Evolutionary conservation across 2,329 filamentous ascomycete species (phyloP).

Genomic region (Fragosphaeria purpurea): DNA sequence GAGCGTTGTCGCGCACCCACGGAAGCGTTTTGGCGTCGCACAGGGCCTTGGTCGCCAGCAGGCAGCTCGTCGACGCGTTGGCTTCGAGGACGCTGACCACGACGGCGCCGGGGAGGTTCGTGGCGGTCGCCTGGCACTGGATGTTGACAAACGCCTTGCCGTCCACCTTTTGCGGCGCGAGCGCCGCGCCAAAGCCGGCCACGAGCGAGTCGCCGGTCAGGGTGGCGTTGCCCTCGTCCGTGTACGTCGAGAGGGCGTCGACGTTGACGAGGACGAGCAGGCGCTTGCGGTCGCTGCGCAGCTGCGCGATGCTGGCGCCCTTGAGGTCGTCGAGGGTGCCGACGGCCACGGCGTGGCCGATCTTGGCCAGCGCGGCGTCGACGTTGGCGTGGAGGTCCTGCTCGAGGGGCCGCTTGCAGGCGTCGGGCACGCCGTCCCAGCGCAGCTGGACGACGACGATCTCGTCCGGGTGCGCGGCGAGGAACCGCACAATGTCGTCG

Average conservation of each 20-base stretch:
- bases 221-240: constrained; percentile 31
- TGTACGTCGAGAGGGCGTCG: constrained; percentile 30
- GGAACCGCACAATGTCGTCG: constrained; percentile 29
- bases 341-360: constrained; percentile 18
- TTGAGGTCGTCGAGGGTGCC: constrained; percentile 25
- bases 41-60: constrained; percentile 38
- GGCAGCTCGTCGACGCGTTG: constrained; percentile 32
- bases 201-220: constrained; percentile 28
- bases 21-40: constrained; percentile 39
- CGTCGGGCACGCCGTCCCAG: constrained; percentile 38
- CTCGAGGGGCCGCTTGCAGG: constrained; percentile 31
- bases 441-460: constrained; percentile 39
- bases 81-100: constrained; percentile 33
- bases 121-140: constrained; percentile 42
- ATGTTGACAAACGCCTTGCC: constrained; percentile 29
- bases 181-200: constrained; percentile 22
- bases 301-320: constrained; percentile 20
- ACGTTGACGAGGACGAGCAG: constrained; percentile 27
- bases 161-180: constrained; percentile 22
- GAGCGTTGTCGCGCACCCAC: constrained; percentile 31
- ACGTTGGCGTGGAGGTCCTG: constrained; percentile 30
- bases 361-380: constrained; percentile 21
- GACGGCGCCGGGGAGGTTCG: constrained; percentile 36
- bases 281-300: constrained; percentile 25
- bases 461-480: constrained; percentile 30